Evolutionary conservation across 306 rosid species (phyloP).

Genomic region (Pterocarpus santalinus): DNA sequence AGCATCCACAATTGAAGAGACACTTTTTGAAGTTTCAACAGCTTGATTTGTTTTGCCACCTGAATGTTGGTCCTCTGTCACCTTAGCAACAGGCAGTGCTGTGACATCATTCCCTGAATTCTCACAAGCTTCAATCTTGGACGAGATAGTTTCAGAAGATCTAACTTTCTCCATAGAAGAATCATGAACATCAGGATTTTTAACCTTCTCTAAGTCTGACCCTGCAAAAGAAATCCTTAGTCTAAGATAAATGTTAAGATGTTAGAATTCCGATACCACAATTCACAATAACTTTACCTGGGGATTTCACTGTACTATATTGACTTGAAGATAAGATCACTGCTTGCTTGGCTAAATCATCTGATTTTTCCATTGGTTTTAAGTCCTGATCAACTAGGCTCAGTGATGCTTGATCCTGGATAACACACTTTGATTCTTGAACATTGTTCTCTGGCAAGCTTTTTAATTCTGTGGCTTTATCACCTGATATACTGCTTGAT

Average conservation of each 20-base stretch:
- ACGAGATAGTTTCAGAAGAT: slow-evolving; percentile 50
- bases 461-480: slow-evolving; percentile 47
- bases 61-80: slow-evolving; percentile 46
- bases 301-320: slow-evolving; percentile 49
- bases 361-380: slow-evolving; percentile 52
- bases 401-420: slow-evolving; percentile 57
- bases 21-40: slow-evolving; percentile 46
- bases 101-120: slow-evolving; percentile 49
- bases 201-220: slow-evolving; percentile 56
- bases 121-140: slow-evolving; percentile 47
- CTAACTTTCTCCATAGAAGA: slow-evolving; percentile 49
- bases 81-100: slow-evolving; percentile 42
- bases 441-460: slow-evolving; percentile 52
- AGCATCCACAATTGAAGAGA: slow-evolving; percentile 52
- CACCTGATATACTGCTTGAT: slow-evolving; percentile 49
- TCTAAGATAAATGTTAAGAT: slow-evolving; percentile 18
- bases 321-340: slow-evolving; percentile 50
- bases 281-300: slow-evolving; percentile 53
- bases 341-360: slow-evolving; percentile 56
- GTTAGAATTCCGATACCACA: slow-evolving; percentile 18
- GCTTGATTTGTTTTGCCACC: slow-evolving; percentile 53
- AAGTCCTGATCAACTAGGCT: slow-evolving; percentile 52
- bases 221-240: slow-evolving; percentile 61
- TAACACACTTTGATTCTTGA: slow-evolving; percentile 49
- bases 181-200: slow-evolving; percentile 47